Evolutionary conservation across 2,329 filamentous ascomycete species (phyloP).

Genomic region (Fusarium incarnatum): DNA sequence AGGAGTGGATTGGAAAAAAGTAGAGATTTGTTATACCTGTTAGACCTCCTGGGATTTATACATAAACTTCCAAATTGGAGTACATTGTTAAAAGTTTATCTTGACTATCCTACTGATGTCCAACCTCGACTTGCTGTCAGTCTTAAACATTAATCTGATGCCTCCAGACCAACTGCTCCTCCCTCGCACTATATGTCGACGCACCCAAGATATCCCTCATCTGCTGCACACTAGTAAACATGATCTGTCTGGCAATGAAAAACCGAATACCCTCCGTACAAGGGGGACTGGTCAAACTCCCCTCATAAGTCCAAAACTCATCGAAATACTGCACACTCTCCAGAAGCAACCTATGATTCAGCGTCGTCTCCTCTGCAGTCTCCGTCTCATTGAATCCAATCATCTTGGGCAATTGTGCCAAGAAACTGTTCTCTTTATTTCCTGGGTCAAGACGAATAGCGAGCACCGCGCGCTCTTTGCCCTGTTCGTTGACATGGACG

Average conservation of each 20-base stretch:
- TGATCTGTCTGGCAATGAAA: slow-evolving; percentile 29
- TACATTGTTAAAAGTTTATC: no score
- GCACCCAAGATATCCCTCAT: slow-evolving; percentile 36
- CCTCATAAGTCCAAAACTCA: slow-evolving; percentile 41
- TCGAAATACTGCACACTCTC: slow-evolving; percentile 32
- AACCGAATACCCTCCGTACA: slow-evolving; percentile 33
- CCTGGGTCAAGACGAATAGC: slow-evolving; percentile 34
- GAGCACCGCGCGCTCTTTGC: slow-evolving; percentile 28
- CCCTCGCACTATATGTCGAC: slow-evolving; percentile 34
- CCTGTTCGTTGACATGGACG: slow-evolving; percentile 32
- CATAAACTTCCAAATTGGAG: no score
- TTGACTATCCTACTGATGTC: no score
- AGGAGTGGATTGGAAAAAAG: no score
- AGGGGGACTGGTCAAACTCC: slow-evolving; percentile 37
- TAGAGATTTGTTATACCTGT: no score
- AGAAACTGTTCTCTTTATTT: slow-evolving; percentile 24
- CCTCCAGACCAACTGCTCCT: slow-evolving; percentile 36
- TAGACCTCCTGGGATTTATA: no score
- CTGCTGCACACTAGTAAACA: slow-evolving; percentile 36
- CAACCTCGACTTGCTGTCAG: no score
- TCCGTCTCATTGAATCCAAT: slow-evolving; percentile 35
- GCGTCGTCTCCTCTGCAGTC: background rate
- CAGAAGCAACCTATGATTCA: slow-evolving; percentile 22
- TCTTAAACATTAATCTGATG: slow-evolving; percentile 27
- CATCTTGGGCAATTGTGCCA: slow-evolving; percentile 16